A percentile compares a stretch with the other conserved stretches of the same genome.
These are phyloP conservation scores for Filobasidium wieringae DNA, from an alignment of 768 basidiomycete species.

Conservation along the genomic window DNA sequence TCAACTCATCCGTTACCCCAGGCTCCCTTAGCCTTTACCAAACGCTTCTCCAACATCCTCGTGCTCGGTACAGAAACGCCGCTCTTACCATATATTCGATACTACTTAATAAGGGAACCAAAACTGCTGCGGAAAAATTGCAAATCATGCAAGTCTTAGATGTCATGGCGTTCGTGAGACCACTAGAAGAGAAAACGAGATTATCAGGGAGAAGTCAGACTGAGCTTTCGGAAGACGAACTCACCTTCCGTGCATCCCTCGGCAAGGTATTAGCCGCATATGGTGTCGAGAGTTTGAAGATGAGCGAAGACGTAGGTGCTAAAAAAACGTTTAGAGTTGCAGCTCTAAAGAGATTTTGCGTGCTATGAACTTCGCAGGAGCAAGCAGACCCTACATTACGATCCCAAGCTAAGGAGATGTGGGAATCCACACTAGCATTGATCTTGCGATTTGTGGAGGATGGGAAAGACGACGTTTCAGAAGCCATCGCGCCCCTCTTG, in stretches of 20 bases:
- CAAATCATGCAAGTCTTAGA: conserved; percentile 81
- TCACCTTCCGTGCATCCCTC: conserved; percentile 76
- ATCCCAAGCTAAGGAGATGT: conserved; percentile 52
- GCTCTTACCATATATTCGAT: conserved; percentile 67
- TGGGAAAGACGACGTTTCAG: conserved; percentile 75
- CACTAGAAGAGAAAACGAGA: conserved; percentile 62
- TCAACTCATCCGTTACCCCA: conserved; percentile 86
- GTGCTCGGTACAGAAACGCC: conserved; percentile 64
- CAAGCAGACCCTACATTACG: conserved; percentile 42
- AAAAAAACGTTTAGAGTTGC: background rate
- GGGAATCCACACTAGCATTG: conserved; percentile 61
- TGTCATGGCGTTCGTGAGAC: conserved; percentile 65
- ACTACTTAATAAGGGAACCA: conserved; percentile 83
- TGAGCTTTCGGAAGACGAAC: conserved; percentile 56
- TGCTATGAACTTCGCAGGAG: background rate
- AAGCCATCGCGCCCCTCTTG: conserved; percentile 70
- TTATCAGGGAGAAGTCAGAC: conserved; percentile 57
- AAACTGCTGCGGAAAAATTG: conserved; percentile 78
- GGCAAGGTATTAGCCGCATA: conserved; percentile 70
- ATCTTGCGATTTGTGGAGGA: conserved; percentile 83
- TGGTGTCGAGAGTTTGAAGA: conserved; percentile 69
- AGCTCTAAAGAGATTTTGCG: background rate
- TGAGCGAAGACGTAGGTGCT: conserved; percentile 57
- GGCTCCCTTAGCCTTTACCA: conserved; percentile 76
- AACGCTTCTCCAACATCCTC: conserved; percentile 61